A percentile compares a stretch with the other conserved stretches of the same genome.
These are phyloP conservation scores for Malus hybrid DNA, from an alignment of 331 rosid species.

Conservation along the genomic window DNA sequence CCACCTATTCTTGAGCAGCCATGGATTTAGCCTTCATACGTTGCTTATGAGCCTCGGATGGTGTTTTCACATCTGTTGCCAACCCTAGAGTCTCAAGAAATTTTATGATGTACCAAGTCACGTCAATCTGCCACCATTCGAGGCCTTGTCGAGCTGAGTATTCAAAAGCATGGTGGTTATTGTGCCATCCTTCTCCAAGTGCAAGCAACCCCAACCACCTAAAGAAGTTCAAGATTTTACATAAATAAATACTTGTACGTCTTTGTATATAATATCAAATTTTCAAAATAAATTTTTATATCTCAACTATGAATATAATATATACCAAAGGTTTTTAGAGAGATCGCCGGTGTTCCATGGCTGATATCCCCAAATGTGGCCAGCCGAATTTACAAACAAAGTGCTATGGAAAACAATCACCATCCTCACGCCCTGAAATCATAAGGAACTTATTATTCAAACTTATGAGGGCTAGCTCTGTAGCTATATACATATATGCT, in stretches of 20 bases:
- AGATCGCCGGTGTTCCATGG: neutral
- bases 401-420: constrained; percentile 61
- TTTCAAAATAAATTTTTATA: neutral
- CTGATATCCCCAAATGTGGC: constrained; percentile 7
- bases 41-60: constrained; percentile 46
- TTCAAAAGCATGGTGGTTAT: constrained; percentile 92
- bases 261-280: neutral
- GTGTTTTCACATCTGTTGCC: constrained; percentile 62
- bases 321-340: constrained; percentile 57
- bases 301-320: neutral
- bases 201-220: constrained; percentile 78
- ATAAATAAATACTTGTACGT: neutral
- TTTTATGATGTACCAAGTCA: constrained; percentile 64
- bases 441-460: neutral
- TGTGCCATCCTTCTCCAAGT: constrained; percentile 90
- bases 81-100: constrained; percentile 58
- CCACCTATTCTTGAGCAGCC: neutral
- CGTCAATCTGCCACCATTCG: constrained; percentile 88
- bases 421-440: constrained; percentile 67
- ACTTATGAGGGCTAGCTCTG: neutral
- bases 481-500: neutral
- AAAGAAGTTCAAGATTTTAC: neutral
- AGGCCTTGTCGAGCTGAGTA: constrained; percentile 82
- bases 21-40: constrained; percentile 19
- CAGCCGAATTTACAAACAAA: constrained; percentile 68